Percentiles rank a stretch among this genome's conserved stretches.
These are phyloP conservation scores for Talaromyces sp. DNA, from an alignment of 2,329 filamentous ascomycete species.

Conservation along the genomic window DNA sequence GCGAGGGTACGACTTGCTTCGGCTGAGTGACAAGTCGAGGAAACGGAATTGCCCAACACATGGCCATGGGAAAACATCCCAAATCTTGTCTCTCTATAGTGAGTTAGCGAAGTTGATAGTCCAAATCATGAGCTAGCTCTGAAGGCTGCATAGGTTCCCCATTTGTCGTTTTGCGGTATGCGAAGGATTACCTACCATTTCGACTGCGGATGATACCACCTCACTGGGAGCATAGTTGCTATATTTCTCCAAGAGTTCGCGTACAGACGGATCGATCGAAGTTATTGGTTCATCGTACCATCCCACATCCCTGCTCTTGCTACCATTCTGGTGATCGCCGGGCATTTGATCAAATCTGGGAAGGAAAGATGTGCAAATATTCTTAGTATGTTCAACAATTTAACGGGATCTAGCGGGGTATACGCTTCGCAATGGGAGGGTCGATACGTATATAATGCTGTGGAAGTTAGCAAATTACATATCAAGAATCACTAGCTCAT, in stretches of 20 bases:
- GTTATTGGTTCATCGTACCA: not conserved
- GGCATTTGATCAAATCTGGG: not conserved
- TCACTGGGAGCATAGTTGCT: not conserved
- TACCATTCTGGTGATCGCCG: not conserved
- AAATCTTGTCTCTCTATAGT: constrained; percentile 19
- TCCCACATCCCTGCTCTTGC: not conserved
- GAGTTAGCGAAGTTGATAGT: not conserved
- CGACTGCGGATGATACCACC: not conserved
- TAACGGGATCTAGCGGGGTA: not conserved
- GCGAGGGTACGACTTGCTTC: constrained; percentile 14
- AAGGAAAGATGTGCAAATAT: not conserved
- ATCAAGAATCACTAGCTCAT: not conserved
- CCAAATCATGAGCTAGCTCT: not conserved
- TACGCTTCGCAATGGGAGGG: not conserved
- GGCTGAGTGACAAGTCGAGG: constrained; percentile 8
- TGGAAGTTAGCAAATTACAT: not conserved
- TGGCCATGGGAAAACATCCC: constrained; percentile 13
- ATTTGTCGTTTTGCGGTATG: not conserved
- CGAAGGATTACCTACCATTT: not conserved
- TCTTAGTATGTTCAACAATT: not conserved
- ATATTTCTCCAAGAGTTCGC: constrained; percentile 10
- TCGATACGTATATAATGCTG: not conserved
- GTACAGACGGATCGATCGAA: not conserved
- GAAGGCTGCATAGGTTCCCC: not conserved
- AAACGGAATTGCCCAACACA: constrained; percentile 16